Percentiles rank a stretch among this genome's conserved stretches.
Evolutionary conservation across 2,329 filamentous ascomycete genomes (phyloP).

Genomic region (Botrytis hyacinthi): DNA sequence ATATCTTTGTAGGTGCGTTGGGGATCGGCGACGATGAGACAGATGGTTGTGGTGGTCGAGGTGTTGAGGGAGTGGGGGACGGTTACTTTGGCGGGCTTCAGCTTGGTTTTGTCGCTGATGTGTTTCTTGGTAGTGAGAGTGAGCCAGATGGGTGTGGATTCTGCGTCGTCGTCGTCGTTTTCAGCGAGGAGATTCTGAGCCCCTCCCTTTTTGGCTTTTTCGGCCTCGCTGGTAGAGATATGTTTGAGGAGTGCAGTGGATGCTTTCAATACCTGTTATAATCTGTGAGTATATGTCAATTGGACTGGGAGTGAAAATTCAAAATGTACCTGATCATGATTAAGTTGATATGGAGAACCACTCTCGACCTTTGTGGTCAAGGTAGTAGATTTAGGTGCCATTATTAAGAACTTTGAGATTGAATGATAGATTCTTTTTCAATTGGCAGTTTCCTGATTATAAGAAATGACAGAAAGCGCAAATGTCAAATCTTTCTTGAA

Average conservation of each 20-base stretch:
- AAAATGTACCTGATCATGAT: slow-evolving; percentile 36
- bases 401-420: slow-evolving; percentile 19
- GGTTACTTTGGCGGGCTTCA: slow-evolving; percentile 81
- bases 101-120: slow-evolving; percentile 67
- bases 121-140: slow-evolving; percentile 64
- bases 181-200: slow-evolving; percentile 54
- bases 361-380: slow-evolving; percentile 38
- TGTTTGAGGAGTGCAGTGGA: slow-evolving; percentile 61
- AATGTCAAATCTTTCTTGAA: slow-evolving; percentile 10
- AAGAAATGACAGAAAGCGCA: slow-evolving; percentile 4
- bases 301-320: not conserved
- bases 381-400: slow-evolving; percentile 35
- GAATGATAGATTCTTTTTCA: not conserved
- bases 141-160: slow-evolving; percentile 57
- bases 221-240: slow-evolving; percentile 55
- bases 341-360: slow-evolving; percentile 39
- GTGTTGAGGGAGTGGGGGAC: slow-evolving; percentile 75
- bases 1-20: slow-evolving; percentile 91
- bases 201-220: slow-evolving; percentile 41
- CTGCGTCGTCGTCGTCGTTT: slow-evolving; percentile 44
- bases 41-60: slow-evolving; percentile 67
- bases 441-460: not conserved
- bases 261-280: slow-evolving; percentile 55
- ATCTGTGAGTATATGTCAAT: slow-evolving; percentile 22
- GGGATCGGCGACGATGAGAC: slow-evolving; percentile 77